Percentiles rank a stretch among this genome's conserved stretches.
Conservation (phyloP, 2,329 filamentous ascomycete genomes). For the Fusarium beomiforme region DNA sequence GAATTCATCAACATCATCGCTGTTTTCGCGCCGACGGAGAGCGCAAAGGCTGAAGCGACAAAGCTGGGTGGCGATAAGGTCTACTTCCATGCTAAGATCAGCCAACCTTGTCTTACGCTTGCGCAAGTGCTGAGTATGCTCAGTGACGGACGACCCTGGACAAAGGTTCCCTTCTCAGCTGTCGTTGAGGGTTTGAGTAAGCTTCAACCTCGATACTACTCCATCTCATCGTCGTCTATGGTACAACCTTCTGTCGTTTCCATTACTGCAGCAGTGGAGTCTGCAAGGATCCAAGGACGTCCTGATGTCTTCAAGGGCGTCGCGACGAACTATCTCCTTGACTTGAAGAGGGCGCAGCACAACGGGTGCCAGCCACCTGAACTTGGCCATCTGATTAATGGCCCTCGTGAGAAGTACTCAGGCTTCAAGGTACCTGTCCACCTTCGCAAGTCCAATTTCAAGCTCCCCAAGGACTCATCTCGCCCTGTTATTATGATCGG, state of each 20-base stretch:
- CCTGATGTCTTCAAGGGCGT: conserved; percentile 1
- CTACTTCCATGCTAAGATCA: neutral
- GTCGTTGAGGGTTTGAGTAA: conserved; percentile 8
- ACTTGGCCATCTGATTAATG: neutral
- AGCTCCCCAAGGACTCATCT: neutral
- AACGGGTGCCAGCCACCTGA: neutral
- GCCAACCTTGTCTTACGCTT: neutral
- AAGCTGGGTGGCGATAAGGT: neutral
- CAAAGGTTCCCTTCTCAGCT: neutral
- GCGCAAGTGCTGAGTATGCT: neutral
- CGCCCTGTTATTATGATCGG: conserved; percentile 12
- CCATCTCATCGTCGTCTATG: conserved; percentile 23
- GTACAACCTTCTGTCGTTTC: conserved; percentile 11
- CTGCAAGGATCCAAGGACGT: neutral
- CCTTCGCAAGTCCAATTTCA: conserved; percentile 12
- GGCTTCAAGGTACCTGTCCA: neutral
- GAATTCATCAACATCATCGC: neutral
- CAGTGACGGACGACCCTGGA: neutral
- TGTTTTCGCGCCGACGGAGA: neutral
- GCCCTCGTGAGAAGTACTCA: neutral
- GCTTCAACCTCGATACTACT: conserved; percentile 25
- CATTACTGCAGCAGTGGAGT: conserved; percentile 8
- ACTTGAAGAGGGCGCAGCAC: conserved; percentile 13
- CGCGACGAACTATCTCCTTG: conserved; percentile 7
- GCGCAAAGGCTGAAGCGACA: neutral